Evolutionary conservation across 306 rosid genomes (phyloP).

Genomic region (Myrica gale): DNA sequence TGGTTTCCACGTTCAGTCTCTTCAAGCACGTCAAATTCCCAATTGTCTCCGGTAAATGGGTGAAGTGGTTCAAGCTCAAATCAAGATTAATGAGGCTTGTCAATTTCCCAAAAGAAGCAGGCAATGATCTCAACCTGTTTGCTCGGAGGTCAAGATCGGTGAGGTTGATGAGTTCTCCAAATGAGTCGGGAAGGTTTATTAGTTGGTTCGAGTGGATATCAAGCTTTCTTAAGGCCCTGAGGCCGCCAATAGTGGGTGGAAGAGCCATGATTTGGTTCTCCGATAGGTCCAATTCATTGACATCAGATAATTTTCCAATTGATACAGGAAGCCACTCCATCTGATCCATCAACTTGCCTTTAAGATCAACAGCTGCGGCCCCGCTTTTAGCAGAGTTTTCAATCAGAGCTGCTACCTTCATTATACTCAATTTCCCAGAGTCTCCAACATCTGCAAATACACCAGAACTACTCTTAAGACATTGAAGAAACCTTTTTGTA

Average conservation of each 20-base stretch:
- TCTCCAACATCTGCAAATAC: slow-evolving; percentile 68
- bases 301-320: slow-evolving; percentile 68
- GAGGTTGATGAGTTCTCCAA: slow-evolving; percentile 66
- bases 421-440: slow-evolving; percentile 52
- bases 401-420: slow-evolving; percentile 70
- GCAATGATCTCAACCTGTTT: slow-evolving; percentile 53
- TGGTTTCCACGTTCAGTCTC: slow-evolving; percentile 67
- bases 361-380: slow-evolving; percentile 55
- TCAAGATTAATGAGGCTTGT: slow-evolving; percentile 67
- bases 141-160: slow-evolving; percentile 61
- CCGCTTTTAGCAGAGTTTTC: slow-evolving; percentile 76
- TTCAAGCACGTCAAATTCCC: slow-evolving; percentile 63
- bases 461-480: not conserved
- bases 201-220: slow-evolving; percentile 71
- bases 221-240: slow-evolving; percentile 61
- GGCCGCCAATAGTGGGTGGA: slow-evolving; percentile 73
- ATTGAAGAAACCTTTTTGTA: slow-evolving; percentile 4
- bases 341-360: slow-evolving; percentile 64
- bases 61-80: slow-evolving; percentile 66
- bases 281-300: slow-evolving; percentile 72
- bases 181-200: slow-evolving; percentile 55
- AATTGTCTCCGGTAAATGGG: slow-evolving; percentile 59
- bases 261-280: slow-evolving; percentile 66
- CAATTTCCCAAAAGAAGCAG: slow-evolving; percentile 71
- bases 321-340: slow-evolving; percentile 87